Evolutionary conservation across 2,329 filamentous ascomycete species (phyloP).

Genomic region (Aspergillus jensenii): DNA sequence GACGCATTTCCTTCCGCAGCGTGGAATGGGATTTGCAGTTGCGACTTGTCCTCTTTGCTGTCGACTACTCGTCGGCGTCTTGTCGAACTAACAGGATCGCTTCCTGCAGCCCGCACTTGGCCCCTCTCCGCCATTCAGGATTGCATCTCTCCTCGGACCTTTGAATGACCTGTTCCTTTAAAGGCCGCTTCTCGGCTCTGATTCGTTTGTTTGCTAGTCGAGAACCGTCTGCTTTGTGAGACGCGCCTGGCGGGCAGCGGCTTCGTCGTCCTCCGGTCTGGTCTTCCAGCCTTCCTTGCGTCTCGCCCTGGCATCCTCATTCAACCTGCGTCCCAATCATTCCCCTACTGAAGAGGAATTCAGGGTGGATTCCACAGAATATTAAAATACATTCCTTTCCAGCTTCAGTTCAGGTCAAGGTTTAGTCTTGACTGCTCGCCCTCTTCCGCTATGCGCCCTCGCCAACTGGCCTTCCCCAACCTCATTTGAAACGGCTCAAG

Average conservation of each 20-base stretch:
- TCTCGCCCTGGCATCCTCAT: constrained; percentile 4
- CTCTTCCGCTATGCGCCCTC: constrained; percentile 16
- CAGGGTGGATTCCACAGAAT: background rate
- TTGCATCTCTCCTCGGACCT: constrained; percentile 5
- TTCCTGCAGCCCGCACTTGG: constrained; percentile 17
- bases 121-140: constrained; percentile 10
- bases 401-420: background rate
- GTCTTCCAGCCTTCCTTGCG: constrained; percentile 6
- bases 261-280: constrained; percentile 10
- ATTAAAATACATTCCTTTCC: background rate
- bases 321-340: background rate
- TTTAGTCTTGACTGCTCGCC: constrained; percentile 2
- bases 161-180: constrained; percentile 11
- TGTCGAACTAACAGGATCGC: constrained; percentile 1
- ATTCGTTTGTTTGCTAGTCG: constrained; percentile 12
- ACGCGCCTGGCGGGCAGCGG: constrained; percentile 13
- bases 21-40: constrained; percentile 14
- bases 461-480: constrained; percentile 14
- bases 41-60: constrained; percentile 6
- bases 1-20: constrained; percentile 13
- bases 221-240: constrained; percentile 11
- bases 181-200: constrained; percentile 1
- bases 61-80: background rate
- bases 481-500: constrained; percentile 18
- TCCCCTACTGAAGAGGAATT: background rate